These are phyloP conservation scores for Hypoxylon fuscum DNA, from an alignment of 495 filamentous ascomycete genomes.

Conservation along the genomic window DNA sequence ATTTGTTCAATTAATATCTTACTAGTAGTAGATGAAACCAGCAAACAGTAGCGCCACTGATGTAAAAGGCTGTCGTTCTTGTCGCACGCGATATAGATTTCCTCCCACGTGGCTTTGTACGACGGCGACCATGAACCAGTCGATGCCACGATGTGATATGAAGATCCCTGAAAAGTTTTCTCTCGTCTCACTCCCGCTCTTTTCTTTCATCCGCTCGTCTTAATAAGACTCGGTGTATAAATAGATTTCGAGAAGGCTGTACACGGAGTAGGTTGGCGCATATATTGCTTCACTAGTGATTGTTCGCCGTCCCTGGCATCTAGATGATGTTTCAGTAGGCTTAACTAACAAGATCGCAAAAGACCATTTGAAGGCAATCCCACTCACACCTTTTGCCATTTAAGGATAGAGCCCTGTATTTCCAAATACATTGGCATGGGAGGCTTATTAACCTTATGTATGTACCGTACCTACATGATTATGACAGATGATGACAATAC, in stretches of 20 bases:
- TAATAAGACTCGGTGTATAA: not conserved
- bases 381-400: not conserved
- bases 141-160: slow-evolving; percentile 3
- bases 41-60: too few species aligned
- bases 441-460: not conserved
- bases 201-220: not conserved
- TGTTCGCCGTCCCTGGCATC: not conserved
- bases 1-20: too few species aligned
- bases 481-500: not conserved
- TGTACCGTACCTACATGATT: not conserved
- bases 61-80: not conserved
- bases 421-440: not conserved
- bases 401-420: not conserved
- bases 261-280: not conserved
- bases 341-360: not conserved
- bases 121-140: slow-evolving; percentile 1
- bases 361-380: not conserved
- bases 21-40: too few species aligned
- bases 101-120: slow-evolving; percentile 6
- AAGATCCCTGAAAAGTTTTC: not conserved
- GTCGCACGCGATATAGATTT: slow-evolving; percentile 3
- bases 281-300: not conserved
- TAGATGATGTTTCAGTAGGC: not conserved
- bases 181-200: not conserved
- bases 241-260: slow-evolving; percentile 1